These are phyloP conservation scores for Brassica carinata DNA, from an alignment of 345 rosid species.

Conservation along the genomic window DNA sequence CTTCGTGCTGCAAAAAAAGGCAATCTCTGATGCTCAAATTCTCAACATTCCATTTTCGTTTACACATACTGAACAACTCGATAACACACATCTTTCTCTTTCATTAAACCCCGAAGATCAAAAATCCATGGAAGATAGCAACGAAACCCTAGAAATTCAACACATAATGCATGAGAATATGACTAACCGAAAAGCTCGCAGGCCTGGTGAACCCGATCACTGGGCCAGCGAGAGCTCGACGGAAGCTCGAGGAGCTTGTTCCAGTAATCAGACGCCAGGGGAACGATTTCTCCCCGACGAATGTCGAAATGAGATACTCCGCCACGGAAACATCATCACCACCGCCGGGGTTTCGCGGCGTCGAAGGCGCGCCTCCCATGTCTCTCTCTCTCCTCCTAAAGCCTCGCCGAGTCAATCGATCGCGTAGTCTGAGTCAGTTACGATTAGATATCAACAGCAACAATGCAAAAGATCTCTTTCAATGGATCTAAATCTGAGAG, in stretches of 20 bases:
- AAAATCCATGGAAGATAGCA: too few relatives aligned
- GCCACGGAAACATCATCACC: conserved; percentile 54
- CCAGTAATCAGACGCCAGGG: conserved; percentile 90
- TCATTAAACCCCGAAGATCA: too few relatives aligned
- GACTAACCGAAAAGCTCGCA: conserved; percentile 73
- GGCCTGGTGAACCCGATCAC: conserved; percentile 67
- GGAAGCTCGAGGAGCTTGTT: conserved; percentile 90
- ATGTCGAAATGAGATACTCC: conserved; percentile 72
- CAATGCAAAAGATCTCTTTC: conserved; percentile 18
- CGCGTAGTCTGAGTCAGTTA: conserved; percentile 22
- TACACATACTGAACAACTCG: too few relatives aligned
- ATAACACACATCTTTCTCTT: conserved; percentile 1
- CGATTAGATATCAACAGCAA: conserved; percentile 39
- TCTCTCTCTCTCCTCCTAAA: neutral
- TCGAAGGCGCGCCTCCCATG: conserved; percentile 92
- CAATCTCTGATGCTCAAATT: too few relatives aligned
- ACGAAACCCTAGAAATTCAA: neutral
- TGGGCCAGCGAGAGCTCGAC: conserved; percentile 68
- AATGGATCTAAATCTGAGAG: conserved; percentile 40
- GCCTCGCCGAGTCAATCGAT: conserved; percentile 48
- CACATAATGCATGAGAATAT: neutral
- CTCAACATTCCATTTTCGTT: too few relatives aligned
- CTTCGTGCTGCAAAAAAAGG: conserved; percentile 86
- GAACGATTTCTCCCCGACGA: conserved; percentile 92
- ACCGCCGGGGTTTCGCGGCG: conserved; percentile 56